phyloP scores from a whole-genome alignment of 306 rosid species.

The Prunus campanulata region DNA sequence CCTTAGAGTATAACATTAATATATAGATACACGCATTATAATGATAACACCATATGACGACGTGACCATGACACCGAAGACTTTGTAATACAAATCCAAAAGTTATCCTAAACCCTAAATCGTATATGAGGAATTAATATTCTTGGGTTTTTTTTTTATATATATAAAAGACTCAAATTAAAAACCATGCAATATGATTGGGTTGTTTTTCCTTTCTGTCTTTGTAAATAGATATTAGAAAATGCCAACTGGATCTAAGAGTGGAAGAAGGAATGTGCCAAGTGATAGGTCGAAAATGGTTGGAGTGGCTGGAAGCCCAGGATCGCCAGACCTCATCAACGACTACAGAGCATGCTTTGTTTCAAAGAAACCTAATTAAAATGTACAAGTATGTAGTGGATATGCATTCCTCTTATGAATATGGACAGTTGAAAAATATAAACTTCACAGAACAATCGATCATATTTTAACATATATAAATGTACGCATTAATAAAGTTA shows the following conservation, averaged over 20 bases:
- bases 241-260: not conserved
- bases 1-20: no score
- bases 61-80: no score
- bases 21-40: no score
- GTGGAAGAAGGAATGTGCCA: slow-evolving; percentile 6
- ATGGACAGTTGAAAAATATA: not conserved
- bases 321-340: not conserved
- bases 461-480: not conserved
- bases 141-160: no score
- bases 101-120: no score
- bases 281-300: slow-evolving; percentile 1
- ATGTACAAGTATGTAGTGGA: not conserved
- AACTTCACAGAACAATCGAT: not conserved
- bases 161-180: no score
- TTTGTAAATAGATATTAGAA: not conserved
- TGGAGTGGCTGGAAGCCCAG: not conserved
- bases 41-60: rapidly evolving
- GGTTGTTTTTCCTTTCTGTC: not conserved
- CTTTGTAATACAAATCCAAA: no score
- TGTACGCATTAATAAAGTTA: not conserved
- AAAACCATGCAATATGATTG: no score
- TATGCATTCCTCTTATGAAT: not conserved
- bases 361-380: not conserved
- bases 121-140: no score
- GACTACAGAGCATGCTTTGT: not conserved